phyloP scores from a whole-genome alignment of 2,329 filamentous ascomycete genomes.

The Diaporthe longicolla region DNA sequence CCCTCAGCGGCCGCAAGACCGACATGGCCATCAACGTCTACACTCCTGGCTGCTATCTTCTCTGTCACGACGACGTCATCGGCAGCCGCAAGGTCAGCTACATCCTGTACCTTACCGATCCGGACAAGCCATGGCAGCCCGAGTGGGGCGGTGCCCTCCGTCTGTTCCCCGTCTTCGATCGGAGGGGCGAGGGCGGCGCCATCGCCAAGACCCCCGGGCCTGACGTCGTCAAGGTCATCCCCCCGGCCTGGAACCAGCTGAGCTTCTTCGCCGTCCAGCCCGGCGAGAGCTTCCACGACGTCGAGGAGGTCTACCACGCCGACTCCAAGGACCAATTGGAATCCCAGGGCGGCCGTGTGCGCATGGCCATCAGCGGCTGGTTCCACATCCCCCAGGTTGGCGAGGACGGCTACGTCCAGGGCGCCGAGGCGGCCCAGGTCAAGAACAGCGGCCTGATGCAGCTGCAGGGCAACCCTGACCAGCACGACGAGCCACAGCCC shows the following conservation, averaged over 20 bases:
- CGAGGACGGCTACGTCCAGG: conserved; percentile 91
- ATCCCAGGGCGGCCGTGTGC: conserved; percentile 81
- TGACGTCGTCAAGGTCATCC: conserved; percentile 85
- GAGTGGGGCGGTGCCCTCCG: conserved; percentile 95
- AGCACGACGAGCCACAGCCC: conserved; percentile 85
- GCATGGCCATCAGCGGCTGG: conserved; percentile 99
- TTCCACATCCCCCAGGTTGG: conserved; percentile 97
- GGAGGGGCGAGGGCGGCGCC: conserved; percentile 77
- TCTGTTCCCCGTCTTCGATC: conserved; percentile 80
- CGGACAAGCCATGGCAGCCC: conserved; percentile 89
- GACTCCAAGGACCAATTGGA: conserved; percentile 70
- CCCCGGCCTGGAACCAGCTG: conserved; percentile 96
- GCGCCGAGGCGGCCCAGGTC: conserved; percentile 88
- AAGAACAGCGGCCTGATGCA: conserved; percentile 94
- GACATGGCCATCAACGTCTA: conserved; percentile 99
- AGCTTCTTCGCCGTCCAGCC: conserved; percentile 99
- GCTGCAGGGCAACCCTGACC: conserved; percentile 90
- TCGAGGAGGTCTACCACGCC: conserved; percentile 94
- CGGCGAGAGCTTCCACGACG: conserved; percentile 98
- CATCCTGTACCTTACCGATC: conserved; percentile 95
- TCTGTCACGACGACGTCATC: conserved; percentile 99
- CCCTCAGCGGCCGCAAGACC: conserved; percentile 92
- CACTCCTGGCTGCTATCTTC: conserved; percentile 92
- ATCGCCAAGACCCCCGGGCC: conserved; percentile 85
- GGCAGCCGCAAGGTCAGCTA: conserved; percentile 97